phyloP scores from a whole-genome alignment of 495 filamentous ascomycete genomes.

The Barbatosphaeria neglecta region DNA sequence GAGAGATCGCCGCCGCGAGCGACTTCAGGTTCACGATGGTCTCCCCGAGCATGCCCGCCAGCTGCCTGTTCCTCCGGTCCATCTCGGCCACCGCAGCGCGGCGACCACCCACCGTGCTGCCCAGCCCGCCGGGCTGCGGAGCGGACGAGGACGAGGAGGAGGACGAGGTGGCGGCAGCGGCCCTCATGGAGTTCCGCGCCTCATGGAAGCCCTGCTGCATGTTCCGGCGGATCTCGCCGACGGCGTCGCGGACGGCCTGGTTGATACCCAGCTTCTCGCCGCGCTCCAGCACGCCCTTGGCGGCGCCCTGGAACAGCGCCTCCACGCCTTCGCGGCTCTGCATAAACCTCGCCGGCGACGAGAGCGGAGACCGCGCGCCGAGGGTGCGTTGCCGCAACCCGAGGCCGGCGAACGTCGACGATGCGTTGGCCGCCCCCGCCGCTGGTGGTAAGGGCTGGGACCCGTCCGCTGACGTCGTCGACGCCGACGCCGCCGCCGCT shows the following conservation, averaged over 20 bases:
- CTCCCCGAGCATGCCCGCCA: conserved; percentile 62
- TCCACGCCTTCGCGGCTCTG: conserved; percentile 59
- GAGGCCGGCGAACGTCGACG: conserved; percentile 18
- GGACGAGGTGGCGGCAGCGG: conserved; percentile 2
- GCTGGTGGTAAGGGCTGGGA: too few relatives aligned
- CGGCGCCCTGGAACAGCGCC: conserved; percentile 71
- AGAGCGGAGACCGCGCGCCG: conserved; percentile 34
- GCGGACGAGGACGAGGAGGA: background rate
- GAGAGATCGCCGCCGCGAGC: conserved; percentile 18
- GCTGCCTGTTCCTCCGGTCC: conserved; percentile 58
- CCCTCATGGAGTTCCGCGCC: conserved; percentile 20
- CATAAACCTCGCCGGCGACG: conserved; percentile 47
- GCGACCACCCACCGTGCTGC: too few relatives aligned
- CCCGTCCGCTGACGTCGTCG: too few relatives aligned
- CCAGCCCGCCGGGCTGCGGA: background rate
- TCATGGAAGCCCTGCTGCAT: conserved; percentile 30
- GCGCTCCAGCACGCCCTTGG: conserved; percentile 67
- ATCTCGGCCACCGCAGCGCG: conserved; percentile 28
- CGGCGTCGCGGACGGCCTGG: conserved; percentile 79
- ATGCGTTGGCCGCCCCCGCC: conserved; percentile 21
- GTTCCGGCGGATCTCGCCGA: conserved; percentile 59
- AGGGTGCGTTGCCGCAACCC: conserved; percentile 21
- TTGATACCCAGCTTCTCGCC: conserved; percentile 83
- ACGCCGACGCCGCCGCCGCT: conserved; percentile 21
- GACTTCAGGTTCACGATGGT: conserved; percentile 57